Evolutionary conservation across 192 early-diverging fungal species (phyloP), one percentile per base, ranked within the genome.

Genomic region (Rhizophagus sp.): DNA sequence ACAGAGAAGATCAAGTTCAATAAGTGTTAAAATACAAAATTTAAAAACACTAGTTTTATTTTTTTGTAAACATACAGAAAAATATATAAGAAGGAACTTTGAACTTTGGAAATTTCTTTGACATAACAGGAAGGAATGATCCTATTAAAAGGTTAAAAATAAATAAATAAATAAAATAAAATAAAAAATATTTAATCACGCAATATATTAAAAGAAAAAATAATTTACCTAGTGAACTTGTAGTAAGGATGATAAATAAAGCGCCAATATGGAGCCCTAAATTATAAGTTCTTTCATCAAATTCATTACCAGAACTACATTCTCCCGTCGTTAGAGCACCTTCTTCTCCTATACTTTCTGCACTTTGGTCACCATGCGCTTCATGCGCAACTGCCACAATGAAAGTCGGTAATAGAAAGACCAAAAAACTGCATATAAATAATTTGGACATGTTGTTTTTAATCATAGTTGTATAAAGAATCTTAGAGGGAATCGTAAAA

Each of bases 181-280:
- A n/a, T n/a, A n/a, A n/a, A n/a, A n/a, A n/a, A 30, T 30, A 30
- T 30, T 30, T 30, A 30, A 30, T 30, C 30, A 30, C 0, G 30
- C 1, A 30, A 30, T 30, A 30, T 30, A 30, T 30, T 30, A 30
- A 30, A 30, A 30, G 30, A 30, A 30, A 30, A 30, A 30, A 30
- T 50, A 13, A 36, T 17, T 57, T 87, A n/a, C 91, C 91, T 0
- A 87, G 73, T 1, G 86, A 78, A 44, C 91, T 87, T 7, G 88
- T 79, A 0, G 34, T 81, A 27, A 93, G 84, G 62, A 92, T 88
- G 6, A 92, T 88, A 52, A 92, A 88, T 41, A 91, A 82, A 0
- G 82, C 86, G 69, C 80, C 84, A 34, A 92, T 81, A 66, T 92
- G 92, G 62, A 91, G 66, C 1, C 80, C 65, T 1, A 73, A 50